Conservation (phyloP, 768 basidiomycete genomes). For the Leccinum pellstonianum region DNA sequence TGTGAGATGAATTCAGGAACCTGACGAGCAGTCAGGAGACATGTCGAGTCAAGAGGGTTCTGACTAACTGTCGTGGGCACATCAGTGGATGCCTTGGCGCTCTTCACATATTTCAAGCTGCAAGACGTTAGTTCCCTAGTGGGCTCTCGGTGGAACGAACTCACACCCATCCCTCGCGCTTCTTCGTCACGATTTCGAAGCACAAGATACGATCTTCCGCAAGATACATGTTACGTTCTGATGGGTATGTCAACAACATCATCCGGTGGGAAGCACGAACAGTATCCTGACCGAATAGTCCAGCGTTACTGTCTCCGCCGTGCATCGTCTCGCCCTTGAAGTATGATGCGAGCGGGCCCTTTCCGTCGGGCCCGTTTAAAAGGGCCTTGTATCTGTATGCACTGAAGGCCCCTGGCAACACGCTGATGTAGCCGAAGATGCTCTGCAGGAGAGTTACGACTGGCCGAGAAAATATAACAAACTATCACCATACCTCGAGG, state of each 20-base stretch:
- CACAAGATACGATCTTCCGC: conserved; percentile 90
- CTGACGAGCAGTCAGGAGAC: conserved; percentile 27
- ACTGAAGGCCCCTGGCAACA: conserved; percentile 90
- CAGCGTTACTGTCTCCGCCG: conserved; percentile 57
- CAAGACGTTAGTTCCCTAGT: conserved; percentile 3
- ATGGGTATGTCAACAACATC: conserved; percentile 1
- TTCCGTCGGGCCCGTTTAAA: conserved; percentile 82
- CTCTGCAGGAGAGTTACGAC: conserved; percentile 41
- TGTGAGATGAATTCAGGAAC: conserved; percentile 95
- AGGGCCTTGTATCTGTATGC: conserved; percentile 90
- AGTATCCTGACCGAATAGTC: conserved; percentile 52
- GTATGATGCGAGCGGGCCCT: conserved; percentile 87
- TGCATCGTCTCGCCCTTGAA: conserved; percentile 94
- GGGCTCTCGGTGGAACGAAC: conserved; percentile 26
- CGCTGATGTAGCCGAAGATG: conserved; percentile 83
- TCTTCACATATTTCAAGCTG: conserved; percentile 87
- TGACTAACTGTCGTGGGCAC: conserved; percentile 72
- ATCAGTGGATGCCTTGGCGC: conserved; percentile 94
- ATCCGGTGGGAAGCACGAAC: not conserved
- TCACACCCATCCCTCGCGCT: conserved; percentile 77
- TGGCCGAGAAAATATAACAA: not conserved
- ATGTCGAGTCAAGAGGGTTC: not conserved
- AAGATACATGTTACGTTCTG: conserved; percentile 87
- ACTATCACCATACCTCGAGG: conserved; percentile 63
- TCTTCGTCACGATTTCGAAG: conserved; percentile 93